Evolutionary conservation across 1,284 basidiomycete species (phyloP).

Genomic region (Kwoniella shivajii): DNA sequence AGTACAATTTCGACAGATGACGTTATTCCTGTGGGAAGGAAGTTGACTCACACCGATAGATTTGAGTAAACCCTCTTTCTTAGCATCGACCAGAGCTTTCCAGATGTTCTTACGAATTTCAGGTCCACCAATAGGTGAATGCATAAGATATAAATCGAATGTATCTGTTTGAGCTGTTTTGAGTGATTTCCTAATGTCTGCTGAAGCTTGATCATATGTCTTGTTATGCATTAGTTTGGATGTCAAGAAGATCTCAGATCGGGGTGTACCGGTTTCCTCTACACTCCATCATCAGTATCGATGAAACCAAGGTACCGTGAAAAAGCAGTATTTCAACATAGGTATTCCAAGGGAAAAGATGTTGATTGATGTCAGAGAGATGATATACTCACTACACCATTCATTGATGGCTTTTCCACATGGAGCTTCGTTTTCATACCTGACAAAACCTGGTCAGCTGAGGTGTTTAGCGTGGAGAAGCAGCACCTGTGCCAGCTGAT

Average conservation of each 20-base stretch:
- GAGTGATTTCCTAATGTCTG: conserved; percentile 62
- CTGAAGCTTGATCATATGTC: conserved; percentile 59
- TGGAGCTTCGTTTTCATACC: conserved; percentile 71
- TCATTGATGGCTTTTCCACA: conserved; percentile 65
- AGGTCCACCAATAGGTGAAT: conserved; percentile 55
- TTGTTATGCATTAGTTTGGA: conserved; percentile 68
- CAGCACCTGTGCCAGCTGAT: conserved; percentile 1
- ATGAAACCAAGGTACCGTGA: no score
- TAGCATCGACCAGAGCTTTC: conserved; percentile 53
- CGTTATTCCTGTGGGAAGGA: neutral
- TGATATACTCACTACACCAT: conserved; percentile 56
- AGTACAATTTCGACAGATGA: neutral
- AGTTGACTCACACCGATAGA: conserved; percentile 53
- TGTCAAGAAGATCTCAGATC: conserved; percentile 66
- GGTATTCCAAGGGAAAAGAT: no score
- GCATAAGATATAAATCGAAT: conserved; percentile 55
- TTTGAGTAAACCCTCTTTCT: conserved; percentile 53
- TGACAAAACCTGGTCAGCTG: conserved; percentile 33
- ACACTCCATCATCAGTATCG: no score
- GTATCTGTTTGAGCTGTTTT: conserved; percentile 59
- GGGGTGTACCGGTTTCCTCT: conserved; percentile 51
- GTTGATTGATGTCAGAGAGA: no score
- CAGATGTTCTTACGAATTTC: conserved; percentile 54
- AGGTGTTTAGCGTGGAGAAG: no score
- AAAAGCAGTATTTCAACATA: no score